These are phyloP conservation scores for Tuber magnatum DNA, from an alignment of 495 filamentous ascomycete species.

Conservation along the genomic window DNA sequence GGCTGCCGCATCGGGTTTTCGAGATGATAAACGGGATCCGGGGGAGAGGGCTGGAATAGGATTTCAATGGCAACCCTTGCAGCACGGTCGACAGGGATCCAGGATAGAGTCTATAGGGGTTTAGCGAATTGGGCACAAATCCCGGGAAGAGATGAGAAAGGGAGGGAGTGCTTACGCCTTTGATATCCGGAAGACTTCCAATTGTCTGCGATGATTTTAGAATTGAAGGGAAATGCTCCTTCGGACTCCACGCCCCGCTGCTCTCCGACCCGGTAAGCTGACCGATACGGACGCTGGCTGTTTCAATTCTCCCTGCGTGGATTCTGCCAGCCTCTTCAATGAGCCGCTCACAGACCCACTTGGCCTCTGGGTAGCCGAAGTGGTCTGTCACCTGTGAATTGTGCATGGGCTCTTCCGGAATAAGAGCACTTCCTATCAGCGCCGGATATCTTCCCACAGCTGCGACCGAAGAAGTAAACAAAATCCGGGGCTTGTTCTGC, in stretches of 20 bases:
- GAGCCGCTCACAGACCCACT: conserved; percentile 56
- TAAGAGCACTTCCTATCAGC: conserved; percentile 44
- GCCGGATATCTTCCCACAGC: conserved; percentile 43
- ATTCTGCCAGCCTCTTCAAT: conserved; percentile 41
- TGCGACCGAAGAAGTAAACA: conserved; percentile 60
- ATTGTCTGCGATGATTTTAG: conserved; percentile 42
- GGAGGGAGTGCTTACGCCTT: conserved; percentile 41
- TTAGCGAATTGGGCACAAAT: conserved; percentile 6
- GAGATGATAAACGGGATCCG: conserved; percentile 41
- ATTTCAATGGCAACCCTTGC: conserved; percentile 41
- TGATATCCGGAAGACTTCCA: conserved; percentile 41
- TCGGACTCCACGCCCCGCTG: conserved; percentile 53
- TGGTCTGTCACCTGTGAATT: conserved; percentile 40
- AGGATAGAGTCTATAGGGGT: conserved; percentile 41
- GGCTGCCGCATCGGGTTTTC: conserved; percentile 44
- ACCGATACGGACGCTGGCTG: conserved; percentile 51
- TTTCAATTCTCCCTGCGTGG: conserved; percentile 39
- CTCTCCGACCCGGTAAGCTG: conserved; percentile 53
- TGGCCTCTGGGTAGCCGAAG: conserved; percentile 58
- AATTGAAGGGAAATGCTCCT: conserved; percentile 45
- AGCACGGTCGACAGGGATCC: conserved; percentile 44
- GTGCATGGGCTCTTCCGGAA: conserved; percentile 47
- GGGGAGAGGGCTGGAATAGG: conserved; percentile 28
- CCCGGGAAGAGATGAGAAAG: background rate
- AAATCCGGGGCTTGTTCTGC: conserved; percentile 40